Evolutionary conservation across 192 early-diverging fungal genomes (phyloP).

Genomic region (Backusella luteola): DNA sequence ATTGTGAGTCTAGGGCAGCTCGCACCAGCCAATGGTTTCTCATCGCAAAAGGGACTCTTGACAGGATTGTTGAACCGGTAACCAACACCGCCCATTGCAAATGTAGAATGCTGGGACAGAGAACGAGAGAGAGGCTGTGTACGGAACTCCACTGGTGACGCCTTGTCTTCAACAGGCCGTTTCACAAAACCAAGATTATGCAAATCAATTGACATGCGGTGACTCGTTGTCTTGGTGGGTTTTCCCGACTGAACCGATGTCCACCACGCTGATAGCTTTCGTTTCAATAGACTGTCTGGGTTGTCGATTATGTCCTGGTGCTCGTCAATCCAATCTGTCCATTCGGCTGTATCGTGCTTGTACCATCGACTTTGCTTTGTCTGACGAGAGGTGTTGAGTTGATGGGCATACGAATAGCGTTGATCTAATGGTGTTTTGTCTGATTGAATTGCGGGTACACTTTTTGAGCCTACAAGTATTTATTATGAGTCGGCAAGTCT

Average conservation of each 20-base stretch:
- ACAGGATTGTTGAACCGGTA: conserved; percentile 6
- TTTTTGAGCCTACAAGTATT: background rate
- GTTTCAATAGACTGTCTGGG: background rate
- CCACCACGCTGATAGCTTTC: conserved; percentile 9
- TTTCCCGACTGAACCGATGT: background rate
- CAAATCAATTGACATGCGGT: conserved; percentile 5
- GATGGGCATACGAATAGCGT: background rate
- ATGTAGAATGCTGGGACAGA: background rate
- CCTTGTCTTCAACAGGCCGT: background rate
- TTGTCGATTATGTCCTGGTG: background rate
- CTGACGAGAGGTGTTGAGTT: background rate
- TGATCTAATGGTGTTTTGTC: background rate
- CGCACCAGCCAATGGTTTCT: background rate
- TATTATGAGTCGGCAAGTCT: background rate
- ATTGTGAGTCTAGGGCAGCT: conserved; percentile 21
- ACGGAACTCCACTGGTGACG: background rate
- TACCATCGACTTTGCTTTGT: conserved; percentile 9
- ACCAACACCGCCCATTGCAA: background rate
- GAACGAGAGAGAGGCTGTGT: background rate
- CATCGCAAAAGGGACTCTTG: background rate
- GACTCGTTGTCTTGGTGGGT: background rate
- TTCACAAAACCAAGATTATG: conserved; percentile 4
- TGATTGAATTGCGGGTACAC: background rate
- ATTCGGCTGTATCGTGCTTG: conserved; percentile 2
- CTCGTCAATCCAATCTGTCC: conserved; percentile 27